Base-by-base conservation (phyloP, 2,329 filamentous ascomycete species). In the Aspergillaceae sp. region DNA sequence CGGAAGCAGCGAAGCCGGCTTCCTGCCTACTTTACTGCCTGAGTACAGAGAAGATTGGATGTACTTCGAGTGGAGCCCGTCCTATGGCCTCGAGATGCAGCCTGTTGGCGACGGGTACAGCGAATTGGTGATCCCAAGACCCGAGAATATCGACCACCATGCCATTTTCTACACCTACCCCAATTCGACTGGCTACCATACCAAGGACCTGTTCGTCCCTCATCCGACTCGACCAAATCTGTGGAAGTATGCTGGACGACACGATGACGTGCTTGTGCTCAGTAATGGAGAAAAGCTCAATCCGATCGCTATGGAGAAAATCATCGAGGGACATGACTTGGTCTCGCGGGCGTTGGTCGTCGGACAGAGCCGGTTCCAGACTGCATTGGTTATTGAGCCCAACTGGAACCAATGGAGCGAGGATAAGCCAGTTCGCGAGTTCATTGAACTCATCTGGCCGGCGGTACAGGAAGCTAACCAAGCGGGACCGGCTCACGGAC, bases 251-350 rank as follows among this genome's bases (percentile, higher is more conserved):
- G 60, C 58, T n/a, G 40, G 40, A 2, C 48, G 52, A 1, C 40
- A 45, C 8, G 71, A 74, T 48, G 71, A 75, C 52, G 62, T 73
- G 2, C 63, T 74, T 28, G 64, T 73, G 1, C 56, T 74, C n/a
- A 65, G 61, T 30, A 73, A 69, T 46, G 71, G 71, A 1, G 64
- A 70, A 40, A 75, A 74, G 48, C 62, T 71, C 40, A 73, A 73
- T 40, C 71, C 73, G 0, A 46, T 70, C 2, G 56, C 59, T 2
- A 64, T 71, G 54, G 71, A 74, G 49, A 55, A 49, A 11, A 53
- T 57, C 4, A 57, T 74, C n/a, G 57, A 58, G 29, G 52, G 48
- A 1, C 65, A 71, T 44, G 59, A 64, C 0, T 40, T 60, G 8
- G 51, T 74, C 0, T 51, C 55, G 2, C 55, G 59, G 2, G 61